Conservation (phyloP, 1,284 basidiomycete genomes). For the Ceratobasidium sp. region DNA sequence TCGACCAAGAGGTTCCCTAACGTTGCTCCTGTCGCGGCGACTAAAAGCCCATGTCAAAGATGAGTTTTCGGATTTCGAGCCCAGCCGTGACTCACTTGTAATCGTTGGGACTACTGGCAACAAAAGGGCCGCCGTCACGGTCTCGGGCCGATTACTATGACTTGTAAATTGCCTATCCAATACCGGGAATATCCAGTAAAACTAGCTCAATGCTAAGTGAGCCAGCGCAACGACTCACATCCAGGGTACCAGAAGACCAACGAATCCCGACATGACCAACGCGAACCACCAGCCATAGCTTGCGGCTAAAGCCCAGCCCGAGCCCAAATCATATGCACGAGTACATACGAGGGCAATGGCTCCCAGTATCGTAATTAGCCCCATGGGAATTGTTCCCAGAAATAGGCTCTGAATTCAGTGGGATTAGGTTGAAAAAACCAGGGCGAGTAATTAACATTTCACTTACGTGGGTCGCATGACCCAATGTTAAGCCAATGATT, state of each 20-base stretch:
- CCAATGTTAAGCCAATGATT: constrained; percentile 27
- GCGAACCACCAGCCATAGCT: constrained; percentile 40
- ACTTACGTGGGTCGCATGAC: constrained; percentile 33
- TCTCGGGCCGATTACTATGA: constrained; percentile 37
- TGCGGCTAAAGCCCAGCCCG: constrained; percentile 21
- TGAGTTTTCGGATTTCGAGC: not conserved
- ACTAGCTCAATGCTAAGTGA: not conserved
- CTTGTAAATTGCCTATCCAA: constrained; percentile 28
- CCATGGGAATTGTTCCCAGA: constrained; percentile 38
- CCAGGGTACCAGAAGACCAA: constrained; percentile 36
- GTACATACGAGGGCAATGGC: constrained; percentile 31
- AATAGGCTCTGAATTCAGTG: constrained; percentile 15
- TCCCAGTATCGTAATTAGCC: constrained; percentile 34
- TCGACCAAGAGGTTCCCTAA: constrained; percentile 28
- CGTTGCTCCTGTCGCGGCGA: constrained; percentile 31
- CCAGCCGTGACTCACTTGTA: constrained; percentile 13
- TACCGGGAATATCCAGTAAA: not conserved
- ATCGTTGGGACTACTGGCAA: constrained; percentile 39
- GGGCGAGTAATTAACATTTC: not conserved
- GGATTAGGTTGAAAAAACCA: not conserved
- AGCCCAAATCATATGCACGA: constrained; percentile 21
- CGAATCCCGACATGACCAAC: constrained; percentile 32
- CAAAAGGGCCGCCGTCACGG: constrained; percentile 33
- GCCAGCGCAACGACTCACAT: constrained; percentile 13
- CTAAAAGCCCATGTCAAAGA: constrained; percentile 12